These are phyloP conservation scores for Sugiyamaella lignohabitans DNA, from an alignment of 805 yeast species.

Conservation along the genomic window DNA sequence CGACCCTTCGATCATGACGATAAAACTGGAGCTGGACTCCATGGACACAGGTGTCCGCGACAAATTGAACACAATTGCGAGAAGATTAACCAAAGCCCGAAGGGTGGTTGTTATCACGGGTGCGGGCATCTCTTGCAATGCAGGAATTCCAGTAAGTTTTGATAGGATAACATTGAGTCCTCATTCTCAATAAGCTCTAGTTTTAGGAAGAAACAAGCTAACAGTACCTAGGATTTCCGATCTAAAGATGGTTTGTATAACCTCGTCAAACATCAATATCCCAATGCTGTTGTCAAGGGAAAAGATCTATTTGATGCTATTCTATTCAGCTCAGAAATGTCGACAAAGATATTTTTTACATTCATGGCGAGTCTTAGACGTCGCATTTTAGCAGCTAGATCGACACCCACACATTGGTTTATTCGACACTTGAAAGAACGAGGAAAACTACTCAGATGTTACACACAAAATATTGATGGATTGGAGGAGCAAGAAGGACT, in stretches of 20 bases:
- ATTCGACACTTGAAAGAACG: conserved; percentile 53
- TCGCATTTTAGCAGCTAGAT: conserved; percentile 57
- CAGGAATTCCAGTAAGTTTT: conserved; percentile 78
- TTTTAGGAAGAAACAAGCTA: not conserved
- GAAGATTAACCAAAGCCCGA: not conserved
- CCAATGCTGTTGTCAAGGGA: conserved; percentile 63
- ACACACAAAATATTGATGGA: conserved; percentile 93
- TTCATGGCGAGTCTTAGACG: conserved; percentile 79
- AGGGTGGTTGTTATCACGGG: conserved; percentile 75
- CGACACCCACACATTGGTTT: conserved; percentile 80
- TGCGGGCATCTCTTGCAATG: conserved; percentile 94
- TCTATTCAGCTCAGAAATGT: conserved; percentile 59
- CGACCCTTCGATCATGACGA: not conserved
- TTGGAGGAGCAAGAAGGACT: conserved; percentile 64
- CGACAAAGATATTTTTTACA: conserved; percentile 70
- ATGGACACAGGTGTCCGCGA: not conserved
- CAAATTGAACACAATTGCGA: not conserved
- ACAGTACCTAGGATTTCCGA: conserved; percentile 53
- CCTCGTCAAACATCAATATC: conserved; percentile 55
- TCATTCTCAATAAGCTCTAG: no score
- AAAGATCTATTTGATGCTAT: conserved; percentile 88
- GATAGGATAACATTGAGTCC: no score
- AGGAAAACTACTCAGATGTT: conserved; percentile 71
- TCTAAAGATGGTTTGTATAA: conserved; percentile 79
- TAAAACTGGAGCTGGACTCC: not conserved